Base-by-base conservation (phyloP, 208 protist species). In the Leishmania braziliensis region DNA sequence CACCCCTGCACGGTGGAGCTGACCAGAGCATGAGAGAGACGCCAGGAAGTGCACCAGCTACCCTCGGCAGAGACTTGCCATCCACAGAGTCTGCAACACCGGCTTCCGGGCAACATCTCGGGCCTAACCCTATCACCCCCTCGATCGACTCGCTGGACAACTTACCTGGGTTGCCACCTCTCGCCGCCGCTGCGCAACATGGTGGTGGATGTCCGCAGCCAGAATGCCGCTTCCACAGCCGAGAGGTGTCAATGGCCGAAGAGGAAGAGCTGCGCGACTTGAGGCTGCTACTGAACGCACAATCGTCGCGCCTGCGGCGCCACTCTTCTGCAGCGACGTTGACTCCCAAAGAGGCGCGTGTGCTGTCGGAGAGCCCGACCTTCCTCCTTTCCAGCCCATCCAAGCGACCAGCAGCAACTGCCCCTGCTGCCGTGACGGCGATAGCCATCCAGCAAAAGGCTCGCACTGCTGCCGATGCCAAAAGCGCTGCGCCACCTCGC, bases 221-320 rank as follows among this genome's bases (percentile, higher is more conserved):
- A 69, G n/a, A 33, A 33, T 36, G 23, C 62, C 43, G 46, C 36
- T 29, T 78, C 16, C 78, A 48, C 12, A 50, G 20, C 33, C 33
- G 48, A 71, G 66, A 71, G 20, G 26, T 16, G 29, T 5, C 46
- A 2, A 43, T 70, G 8, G 80, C 81, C 14, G 81, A 86, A 23
- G 78, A 83, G 51, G 79, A 88, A 62, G 92, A 96, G 86, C 80
- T 96, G 71, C 75, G 84, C 54, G 65, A 71, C 5, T 78, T 96
- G 36, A 91, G 91, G 78, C 18, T 73, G 26, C 84, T 94, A n/a
- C 81, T 94, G 60, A 88, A 87, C 39, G 80, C 82, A 12, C 92
- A 96, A 75, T 83, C 87, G 18, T 73, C 80, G 16, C 92, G 90
- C 5, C 80, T 95, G 75, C 80, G 83, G 50, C 72, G 58, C 26